A percentile compares a stretch with the other conserved stretches of the same genome.
Conservation (phyloP, 208 protist species). For the Entamoeba histolytica region DNA sequence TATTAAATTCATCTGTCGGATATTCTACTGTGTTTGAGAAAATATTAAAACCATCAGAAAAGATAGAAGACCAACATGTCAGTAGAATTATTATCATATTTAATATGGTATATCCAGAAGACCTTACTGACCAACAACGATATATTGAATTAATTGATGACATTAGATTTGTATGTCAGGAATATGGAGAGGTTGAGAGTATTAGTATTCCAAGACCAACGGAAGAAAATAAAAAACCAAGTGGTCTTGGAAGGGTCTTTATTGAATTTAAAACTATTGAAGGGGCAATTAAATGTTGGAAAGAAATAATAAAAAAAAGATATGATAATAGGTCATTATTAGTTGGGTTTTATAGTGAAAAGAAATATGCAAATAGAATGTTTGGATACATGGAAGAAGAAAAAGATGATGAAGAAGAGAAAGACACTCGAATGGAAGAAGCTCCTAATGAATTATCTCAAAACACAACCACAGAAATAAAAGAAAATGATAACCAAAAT, state of each 20-base stretch:
- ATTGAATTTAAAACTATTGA: neutral
- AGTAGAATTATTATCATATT: neutral
- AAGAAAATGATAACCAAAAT: no score
- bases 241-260: neutral
- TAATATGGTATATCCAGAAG: neutral
- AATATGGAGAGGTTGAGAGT: neutral
- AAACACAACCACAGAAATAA: no score
- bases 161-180: neutral
- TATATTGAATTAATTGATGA: neutral
- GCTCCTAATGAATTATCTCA: no score
- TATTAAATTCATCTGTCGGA: neutral
- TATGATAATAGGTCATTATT: neutral
- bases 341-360: neutral
- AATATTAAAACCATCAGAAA: neutral
- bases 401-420: neutral
- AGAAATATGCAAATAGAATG: neutral
- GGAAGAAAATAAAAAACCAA: neutral
- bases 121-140: neutral
- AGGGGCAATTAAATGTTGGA: neutral
- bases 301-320: neutral
- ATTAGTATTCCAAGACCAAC: neutral
- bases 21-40: neutral
- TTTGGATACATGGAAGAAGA: neutral
- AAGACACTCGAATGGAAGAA: no score
- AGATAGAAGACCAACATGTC: neutral